Percentiles rank a stretch among this genome's conserved stretches.
Conservation (phyloP, 495 filamentous ascomycete genomes). For the Daldinia decipiens region DNA sequence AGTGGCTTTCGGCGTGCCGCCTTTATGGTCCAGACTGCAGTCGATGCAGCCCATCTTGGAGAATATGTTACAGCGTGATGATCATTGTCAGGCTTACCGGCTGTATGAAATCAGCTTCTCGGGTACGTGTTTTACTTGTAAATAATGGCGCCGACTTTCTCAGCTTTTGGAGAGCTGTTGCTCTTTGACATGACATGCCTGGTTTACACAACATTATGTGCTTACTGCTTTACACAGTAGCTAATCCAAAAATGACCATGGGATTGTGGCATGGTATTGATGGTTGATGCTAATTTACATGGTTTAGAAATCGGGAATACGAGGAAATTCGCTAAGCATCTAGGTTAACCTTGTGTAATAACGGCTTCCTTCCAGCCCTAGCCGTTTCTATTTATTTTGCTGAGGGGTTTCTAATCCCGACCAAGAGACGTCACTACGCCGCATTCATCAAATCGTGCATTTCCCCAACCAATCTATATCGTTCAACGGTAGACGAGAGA, state of each 20-base stretch:
- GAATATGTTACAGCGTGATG: constrained; percentile 34
- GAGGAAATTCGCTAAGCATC: constrained; percentile 8
- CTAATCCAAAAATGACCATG: constrained; percentile 15
- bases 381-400: constrained; percentile 6
- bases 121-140: constrained; percentile 2
- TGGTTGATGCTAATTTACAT: constrained; percentile 6
- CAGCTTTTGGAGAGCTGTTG: constrained; percentile 7
- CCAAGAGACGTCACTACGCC: constrained; percentile 16
- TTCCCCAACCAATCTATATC: constrained; percentile 31
- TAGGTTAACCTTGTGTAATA: not conserved
- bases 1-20: constrained; percentile 32
- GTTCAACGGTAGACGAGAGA: constrained; percentile 7
- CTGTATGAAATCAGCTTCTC: constrained; percentile 3
- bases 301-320: not conserved
- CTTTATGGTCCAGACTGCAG: constrained; percentile 44
- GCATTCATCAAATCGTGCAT: constrained; percentile 26
- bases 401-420: constrained; percentile 13
- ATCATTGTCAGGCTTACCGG: constrained; percentile 23
- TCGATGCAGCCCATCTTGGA: constrained; percentile 40
- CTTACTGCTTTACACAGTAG: constrained; percentile 33
- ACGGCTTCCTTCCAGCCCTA: constrained; percentile 14
- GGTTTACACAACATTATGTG: constrained; percentile 30
- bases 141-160: constrained; percentile 20
- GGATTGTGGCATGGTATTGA: constrained; percentile 10
- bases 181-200: constrained; percentile 10